phyloP scores from a whole-genome alignment of 352 stramenopile species.

The Achlya hypogyna region DNA sequence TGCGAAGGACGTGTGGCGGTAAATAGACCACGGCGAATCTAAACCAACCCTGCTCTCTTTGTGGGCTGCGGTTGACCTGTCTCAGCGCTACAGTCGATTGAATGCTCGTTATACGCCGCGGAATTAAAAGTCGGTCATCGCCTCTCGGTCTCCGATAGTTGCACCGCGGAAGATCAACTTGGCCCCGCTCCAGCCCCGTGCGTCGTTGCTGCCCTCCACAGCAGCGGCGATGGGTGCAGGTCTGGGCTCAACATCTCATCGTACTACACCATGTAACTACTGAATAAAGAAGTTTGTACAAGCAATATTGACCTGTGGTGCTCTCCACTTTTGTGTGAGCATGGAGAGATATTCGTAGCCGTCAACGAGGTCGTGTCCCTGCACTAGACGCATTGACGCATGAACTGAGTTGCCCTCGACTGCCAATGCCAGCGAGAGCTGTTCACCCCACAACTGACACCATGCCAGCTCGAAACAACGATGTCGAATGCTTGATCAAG shows the following conservation, averaged over 20 bases:
- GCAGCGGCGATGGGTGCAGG: not conserved
- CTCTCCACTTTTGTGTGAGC: too few species aligned
- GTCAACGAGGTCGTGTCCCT: too few species aligned
- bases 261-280: too few species aligned
- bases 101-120: not conserved
- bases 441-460: too few species aligned
- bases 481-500: too few species aligned
- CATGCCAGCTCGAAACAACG: too few species aligned
- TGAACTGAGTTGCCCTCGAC: too few species aligned
- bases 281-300: too few species aligned
- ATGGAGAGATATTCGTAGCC: too few species aligned
- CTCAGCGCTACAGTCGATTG: not conserved
- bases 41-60: not conserved
- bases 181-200: not conserved
- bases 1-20: not conserved
- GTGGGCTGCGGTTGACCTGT: not conserved
- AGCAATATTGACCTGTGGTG: too few species aligned
- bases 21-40: not conserved
- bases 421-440: too few species aligned
- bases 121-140: not conserved
- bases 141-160: constrained; percentile 5
- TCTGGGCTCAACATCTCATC: not conserved
- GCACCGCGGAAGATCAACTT: constrained; percentile 5
- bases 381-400: too few species aligned
- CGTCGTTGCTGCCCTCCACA: not conserved